Evolutionary conservation across 2,329 filamentous ascomycete species (phyloP), one percentile per base, ranked within the genome.

Genomic region (Verticillium nonalfalfae): DNA sequence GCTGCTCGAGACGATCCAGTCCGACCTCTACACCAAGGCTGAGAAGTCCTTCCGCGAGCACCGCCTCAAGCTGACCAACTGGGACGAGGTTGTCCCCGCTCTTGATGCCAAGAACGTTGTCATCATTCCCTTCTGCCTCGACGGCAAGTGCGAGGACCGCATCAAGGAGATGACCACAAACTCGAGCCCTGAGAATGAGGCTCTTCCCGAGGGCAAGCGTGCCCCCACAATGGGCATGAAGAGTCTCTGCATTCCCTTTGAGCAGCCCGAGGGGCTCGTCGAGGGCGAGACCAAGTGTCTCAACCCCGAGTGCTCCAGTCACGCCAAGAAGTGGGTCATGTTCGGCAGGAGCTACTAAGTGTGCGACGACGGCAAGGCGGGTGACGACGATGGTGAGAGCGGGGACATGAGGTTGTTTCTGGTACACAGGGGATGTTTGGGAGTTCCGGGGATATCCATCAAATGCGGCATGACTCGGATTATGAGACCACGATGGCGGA

Each of bases 81-180:
- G 95, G 95, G 88, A 91, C 45, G 89, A 97, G 59, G 96, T 99
- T 61, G 86, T 95, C 56, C 94, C 95, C 7, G 87, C 91, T 0
- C 85, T 99, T 50, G 95, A 99, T 75, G 81, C 85, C 73, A 96
- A 96, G 85, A 97, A 98, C 72, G 88, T 98, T 54, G 88, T 96
- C 54, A 80, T 98, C 63, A 96, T 98, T 66, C 94, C 94, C 59
- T 90, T 92, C 81, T 99, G 96, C 74, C 81, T 93, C 64, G 90
- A 85, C 39, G 78, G 79, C 67, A 87, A 90, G 73, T 98, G 94
- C 72, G 94, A 97, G 78, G 94, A 97, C 70, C 86, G 91, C 75
- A 92, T 98, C 80, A 98, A 98, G 85, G 92, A 96, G 61, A 82
- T 93, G 73, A 96, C 91, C 65, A 91, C 90, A 54, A 89, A 90